phyloP scores from a whole-genome alignment of 2,329 filamentous ascomycete species.

The Ophiosphaerella narmari region DNA sequence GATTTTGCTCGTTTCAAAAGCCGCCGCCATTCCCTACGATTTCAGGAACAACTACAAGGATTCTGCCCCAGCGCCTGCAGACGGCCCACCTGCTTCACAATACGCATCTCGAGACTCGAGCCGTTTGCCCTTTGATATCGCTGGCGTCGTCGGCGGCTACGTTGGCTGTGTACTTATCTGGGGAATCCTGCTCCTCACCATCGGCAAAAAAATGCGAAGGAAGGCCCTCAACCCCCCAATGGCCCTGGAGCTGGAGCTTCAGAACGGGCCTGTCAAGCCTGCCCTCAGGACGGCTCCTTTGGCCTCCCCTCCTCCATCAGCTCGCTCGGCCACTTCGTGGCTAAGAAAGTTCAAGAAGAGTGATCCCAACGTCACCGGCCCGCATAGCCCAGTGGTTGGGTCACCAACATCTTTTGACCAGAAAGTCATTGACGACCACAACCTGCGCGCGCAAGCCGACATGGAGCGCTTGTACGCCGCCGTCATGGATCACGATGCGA shows the following conservation, averaged over 20 bases:
- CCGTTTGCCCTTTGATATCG: conserved; percentile 79
- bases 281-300: conserved; percentile 33
- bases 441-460: conserved; percentile 75
- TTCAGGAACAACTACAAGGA: conserved; percentile 33
- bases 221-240: conserved; percentile 57
- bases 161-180: conserved; percentile 75
- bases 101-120: conserved; percentile 45
- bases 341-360: conserved; percentile 40
- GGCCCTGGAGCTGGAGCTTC: conserved; percentile 61
- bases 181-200: conserved; percentile 61
- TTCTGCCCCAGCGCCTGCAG: conserved; percentile 32
- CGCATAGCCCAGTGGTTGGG: conserved; percentile 51
- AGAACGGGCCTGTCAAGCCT: conserved; percentile 48
- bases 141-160: conserved; percentile 83
- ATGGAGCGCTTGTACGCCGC: conserved; percentile 90
- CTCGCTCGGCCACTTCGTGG: conserved; percentile 39
- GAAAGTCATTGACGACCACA: conserved; percentile 74
- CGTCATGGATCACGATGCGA: conserved; percentile 83
- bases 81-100: conserved; percentile 35
- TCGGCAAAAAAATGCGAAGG: conserved; percentile 51
- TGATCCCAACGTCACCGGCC: conserved; percentile 33
- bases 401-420: conserved; percentile 77
- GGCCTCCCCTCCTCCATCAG: conserved; percentile 30
- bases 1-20: conserved; percentile 29
- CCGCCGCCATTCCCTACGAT: conserved; percentile 30